Conservation (phyloP, 202 grass and related monocot species). For the Elaeis oleifera region DNA sequence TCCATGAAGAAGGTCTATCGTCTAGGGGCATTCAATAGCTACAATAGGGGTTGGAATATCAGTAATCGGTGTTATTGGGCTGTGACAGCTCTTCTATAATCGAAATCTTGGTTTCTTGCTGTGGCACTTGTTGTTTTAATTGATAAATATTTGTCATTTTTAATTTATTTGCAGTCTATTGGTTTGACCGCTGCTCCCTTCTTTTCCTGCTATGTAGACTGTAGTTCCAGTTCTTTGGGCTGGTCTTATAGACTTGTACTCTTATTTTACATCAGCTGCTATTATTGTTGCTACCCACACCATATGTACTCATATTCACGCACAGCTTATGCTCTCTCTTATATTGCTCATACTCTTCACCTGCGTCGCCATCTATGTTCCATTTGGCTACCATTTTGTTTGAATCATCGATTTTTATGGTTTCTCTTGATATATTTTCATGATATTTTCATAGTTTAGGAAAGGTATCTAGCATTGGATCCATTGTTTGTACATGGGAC, state of each 20-base stretch:
- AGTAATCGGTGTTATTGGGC: too few relatives aligned
- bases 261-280: constrained; percentile 32
- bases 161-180: constrained; percentile 43
- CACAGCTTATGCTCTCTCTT: constrained; percentile 31
- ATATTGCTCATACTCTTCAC: constrained; percentile 40
- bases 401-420: too few relatives aligned
- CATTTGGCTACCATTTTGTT: neutral
- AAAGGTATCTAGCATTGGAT: constrained; percentile 40
- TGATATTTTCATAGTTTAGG: neutral
- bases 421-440: too few relatives aligned
- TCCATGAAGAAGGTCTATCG: too few relatives aligned
- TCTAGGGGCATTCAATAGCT: neutral
- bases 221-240: constrained; percentile 30
- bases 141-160: neutral
- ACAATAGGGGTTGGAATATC: too few relatives aligned
- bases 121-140: too few relatives aligned
- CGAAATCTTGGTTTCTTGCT: neutral
- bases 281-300: constrained; percentile 48
- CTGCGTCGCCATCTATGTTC: constrained; percentile 34
- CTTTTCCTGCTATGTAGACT: constrained; percentile 44
- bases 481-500: constrained; percentile 44
- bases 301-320: constrained; percentile 43
- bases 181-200: constrained; percentile 64
- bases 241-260: neutral
- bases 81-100: neutral